phyloP scores from a whole-genome alignment of 805 yeast species.

The Starmerella bombi region DNA sequence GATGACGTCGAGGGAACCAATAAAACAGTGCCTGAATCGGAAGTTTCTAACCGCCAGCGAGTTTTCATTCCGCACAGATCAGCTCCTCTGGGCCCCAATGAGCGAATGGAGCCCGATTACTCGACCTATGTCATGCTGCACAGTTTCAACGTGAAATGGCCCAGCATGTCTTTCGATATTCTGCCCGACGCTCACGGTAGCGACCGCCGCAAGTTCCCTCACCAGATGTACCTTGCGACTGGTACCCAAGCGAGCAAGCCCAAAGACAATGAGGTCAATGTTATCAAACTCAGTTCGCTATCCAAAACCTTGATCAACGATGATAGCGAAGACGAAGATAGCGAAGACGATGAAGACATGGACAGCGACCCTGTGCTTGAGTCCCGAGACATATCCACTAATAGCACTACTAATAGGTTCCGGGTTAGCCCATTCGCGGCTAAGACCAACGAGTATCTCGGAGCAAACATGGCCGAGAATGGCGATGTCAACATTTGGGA shows the following conservation, averaged over 20 bases:
- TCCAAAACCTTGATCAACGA: slow-evolving; percentile 78
- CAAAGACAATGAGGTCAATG: slow-evolving; percentile 77
- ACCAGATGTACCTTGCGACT: slow-evolving; percentile 68
- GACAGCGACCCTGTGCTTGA: slow-evolving; percentile 76
- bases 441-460: slow-evolving; percentile 62
- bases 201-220: slow-evolving; percentile 84
- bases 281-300: slow-evolving; percentile 70
- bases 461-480: slow-evolving; percentile 78
- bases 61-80: slow-evolving; percentile 81
- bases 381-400: slow-evolving; percentile 62
- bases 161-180: slow-evolving; percentile 81
- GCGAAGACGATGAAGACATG: slow-evolving; percentile 59
- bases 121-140: slow-evolving; percentile 93
- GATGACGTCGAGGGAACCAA: slow-evolving; percentile 34
- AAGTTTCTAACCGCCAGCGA: slow-evolving; percentile 22
- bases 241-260: slow-evolving; percentile 86
- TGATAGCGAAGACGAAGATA: slow-evolving; percentile 69
- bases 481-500: slow-evolving; percentile 86
- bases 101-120: slow-evolving; percentile 92
- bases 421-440: slow-evolving; percentile 69
- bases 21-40: slow-evolving; percentile 30
- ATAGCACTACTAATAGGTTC: slow-evolving; percentile 76
- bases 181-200: slow-evolving; percentile 75
- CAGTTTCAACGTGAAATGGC: slow-evolving; percentile 90
- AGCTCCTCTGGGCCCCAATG: slow-evolving; percentile 86